Conservation (phyloP, 2,329 filamentous ascomycete genomes). For the Paramyrothecium sp. region DNA sequence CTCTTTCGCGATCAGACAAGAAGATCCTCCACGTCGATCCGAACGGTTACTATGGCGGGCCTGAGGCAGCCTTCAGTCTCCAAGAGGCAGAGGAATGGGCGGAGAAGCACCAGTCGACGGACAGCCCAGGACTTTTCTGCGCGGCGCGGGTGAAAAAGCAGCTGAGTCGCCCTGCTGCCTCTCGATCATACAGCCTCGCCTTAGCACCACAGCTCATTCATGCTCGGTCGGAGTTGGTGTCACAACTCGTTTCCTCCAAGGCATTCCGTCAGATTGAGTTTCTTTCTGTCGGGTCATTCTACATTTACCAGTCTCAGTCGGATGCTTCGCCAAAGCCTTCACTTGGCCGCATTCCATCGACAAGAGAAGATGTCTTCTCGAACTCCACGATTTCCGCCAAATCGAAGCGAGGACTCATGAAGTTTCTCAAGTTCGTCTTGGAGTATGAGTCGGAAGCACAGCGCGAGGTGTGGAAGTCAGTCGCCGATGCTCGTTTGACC, state of each 20-base stretch:
- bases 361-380: slow-evolving; percentile 87
- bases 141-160: slow-evolving; percentile 33
- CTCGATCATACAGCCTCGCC: slow-evolving; percentile 78
- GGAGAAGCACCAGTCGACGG: slow-evolving; percentile 29
- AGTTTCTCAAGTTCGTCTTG: slow-evolving; percentile 85
- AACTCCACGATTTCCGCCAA: slow-evolving; percentile 73
- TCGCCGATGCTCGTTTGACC: slow-evolving; percentile 53
- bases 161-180: slow-evolving; percentile 50
- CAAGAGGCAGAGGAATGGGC: slow-evolving; percentile 79
- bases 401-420: slow-evolving; percentile 86
- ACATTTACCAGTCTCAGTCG: slow-evolving; percentile 58
- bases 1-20: slow-evolving; percentile 87
- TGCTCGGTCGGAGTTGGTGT: slow-evolving; percentile 73
- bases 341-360: slow-evolving; percentile 77
- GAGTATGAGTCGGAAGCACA: slow-evolving; percentile 63
- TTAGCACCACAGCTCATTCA: slow-evolving; percentile 87
- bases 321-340: slow-evolving; percentile 23
- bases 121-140: slow-evolving; percentile 21
- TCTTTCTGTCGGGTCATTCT: slow-evolving; percentile 89
- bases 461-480: slow-evolving; percentile 55
- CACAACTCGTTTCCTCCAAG: slow-evolving; percentile 81
- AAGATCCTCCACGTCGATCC: slow-evolving; percentile 87
- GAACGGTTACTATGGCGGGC: slow-evolving; percentile 84
- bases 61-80: slow-evolving; percentile 82
- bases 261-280: slow-evolving; percentile 91